These are phyloP conservation scores for Tolypocladium amazonense DNA, from an alignment of 2,329 filamentous ascomycete genomes.

Conservation along the genomic window DNA sequence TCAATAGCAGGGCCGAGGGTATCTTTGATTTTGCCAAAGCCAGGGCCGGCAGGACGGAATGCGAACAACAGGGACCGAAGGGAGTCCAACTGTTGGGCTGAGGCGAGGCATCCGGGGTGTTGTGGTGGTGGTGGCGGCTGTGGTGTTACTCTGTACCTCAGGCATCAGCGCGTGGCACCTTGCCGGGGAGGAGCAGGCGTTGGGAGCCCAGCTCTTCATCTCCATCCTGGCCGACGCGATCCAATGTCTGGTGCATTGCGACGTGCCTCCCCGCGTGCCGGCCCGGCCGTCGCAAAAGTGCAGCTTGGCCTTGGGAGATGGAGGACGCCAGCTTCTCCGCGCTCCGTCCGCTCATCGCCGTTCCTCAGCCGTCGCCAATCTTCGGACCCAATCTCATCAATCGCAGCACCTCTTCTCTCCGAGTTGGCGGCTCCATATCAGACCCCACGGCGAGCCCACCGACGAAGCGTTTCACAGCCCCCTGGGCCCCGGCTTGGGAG, in stretches of 20 bases:
- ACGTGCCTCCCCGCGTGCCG: background rate
- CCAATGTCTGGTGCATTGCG: background rate
- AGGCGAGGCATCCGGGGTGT: background rate
- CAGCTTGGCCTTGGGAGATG: background rate
- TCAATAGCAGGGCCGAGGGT: background rate
- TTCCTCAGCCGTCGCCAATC: background rate
- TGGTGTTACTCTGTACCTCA: background rate
- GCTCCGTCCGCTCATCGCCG: background rate
- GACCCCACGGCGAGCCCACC: background rate
- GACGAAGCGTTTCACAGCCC: background rate
- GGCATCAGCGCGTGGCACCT: background rate
- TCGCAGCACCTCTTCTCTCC: background rate
- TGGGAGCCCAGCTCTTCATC: background rate
- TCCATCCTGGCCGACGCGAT: background rate
- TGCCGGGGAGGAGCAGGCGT: background rate
- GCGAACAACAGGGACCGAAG: background rate
- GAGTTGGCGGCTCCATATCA: background rate
- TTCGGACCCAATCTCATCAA: background rate
- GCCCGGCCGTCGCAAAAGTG: background rate
- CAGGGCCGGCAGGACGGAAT: background rate
- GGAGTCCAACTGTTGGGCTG: background rate
- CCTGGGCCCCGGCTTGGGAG: background rate
- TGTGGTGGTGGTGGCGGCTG: background rate
- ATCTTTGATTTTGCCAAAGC: background rate
- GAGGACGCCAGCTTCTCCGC: background rate